A percentile compares a stretch with the other conserved stretches of the same genome.
These are phyloP conservation scores for Phaeodactylum tricornutum DNA, from an alignment of 108 stramenopile genomes.

Conservation along the genomic window DNA sequence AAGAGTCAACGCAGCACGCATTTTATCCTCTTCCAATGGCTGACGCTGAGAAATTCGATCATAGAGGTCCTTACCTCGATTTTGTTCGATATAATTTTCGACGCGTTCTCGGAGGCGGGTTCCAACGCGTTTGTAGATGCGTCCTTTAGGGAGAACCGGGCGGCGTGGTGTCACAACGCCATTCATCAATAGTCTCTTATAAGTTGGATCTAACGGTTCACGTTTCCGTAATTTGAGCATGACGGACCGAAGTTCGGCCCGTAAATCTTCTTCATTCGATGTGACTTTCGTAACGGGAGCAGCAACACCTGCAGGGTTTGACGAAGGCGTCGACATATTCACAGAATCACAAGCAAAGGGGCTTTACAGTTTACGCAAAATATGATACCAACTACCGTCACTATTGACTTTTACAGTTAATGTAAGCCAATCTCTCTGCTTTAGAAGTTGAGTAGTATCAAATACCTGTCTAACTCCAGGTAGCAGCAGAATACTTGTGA, in stretches of 20 bases:
- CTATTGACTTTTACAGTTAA: too few relatives aligned
- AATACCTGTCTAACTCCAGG: too few relatives aligned
- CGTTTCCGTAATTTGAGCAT: constrained; percentile 27
- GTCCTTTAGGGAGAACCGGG: constrained; percentile 35
- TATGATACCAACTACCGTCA: too few relatives aligned
- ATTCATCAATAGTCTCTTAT: constrained; percentile 47
- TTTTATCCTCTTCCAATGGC: constrained; percentile 38
- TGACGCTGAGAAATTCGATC: constrained; percentile 50
- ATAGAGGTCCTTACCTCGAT: constrained; percentile 36
- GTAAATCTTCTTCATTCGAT: constrained; percentile 31
- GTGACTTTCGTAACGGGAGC: too few relatives aligned
- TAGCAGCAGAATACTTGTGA: too few relatives aligned
- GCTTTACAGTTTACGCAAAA: too few relatives aligned
- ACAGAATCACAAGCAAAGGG: too few relatives aligned
- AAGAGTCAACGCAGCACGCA: constrained; percentile 70
- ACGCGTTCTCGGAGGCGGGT: constrained; percentile 50
- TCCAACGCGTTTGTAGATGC: constrained; percentile 29
- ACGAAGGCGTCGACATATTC: too few relatives aligned
- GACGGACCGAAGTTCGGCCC: constrained; percentile 18
- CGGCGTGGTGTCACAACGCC: constrained; percentile 29
- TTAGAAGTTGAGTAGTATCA: too few relatives aligned
- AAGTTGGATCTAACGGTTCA: constrained; percentile 71
- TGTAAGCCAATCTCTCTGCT: too few relatives aligned
- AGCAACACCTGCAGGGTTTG: too few relatives aligned
- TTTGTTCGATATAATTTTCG: constrained; percentile 35